Percentiles rank a stretch among this genome's conserved stretches.
phyloP scores from a whole-genome alignment of 148 eudicot species.

The Rhododendron molle region DNA sequence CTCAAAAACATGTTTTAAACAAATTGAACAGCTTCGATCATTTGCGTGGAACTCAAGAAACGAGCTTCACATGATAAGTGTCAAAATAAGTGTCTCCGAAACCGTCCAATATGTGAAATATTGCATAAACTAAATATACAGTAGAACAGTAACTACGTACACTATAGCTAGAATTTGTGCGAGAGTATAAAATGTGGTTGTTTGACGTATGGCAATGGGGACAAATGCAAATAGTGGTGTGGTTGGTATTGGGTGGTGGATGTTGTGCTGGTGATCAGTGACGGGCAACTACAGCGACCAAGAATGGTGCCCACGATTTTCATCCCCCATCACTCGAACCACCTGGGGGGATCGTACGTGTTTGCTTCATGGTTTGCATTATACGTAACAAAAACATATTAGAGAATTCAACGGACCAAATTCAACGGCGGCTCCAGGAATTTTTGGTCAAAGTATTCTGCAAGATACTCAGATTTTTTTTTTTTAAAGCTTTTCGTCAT shows the following conservation, averaged over 20 bases:
- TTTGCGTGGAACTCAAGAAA: too few relatives aligned
- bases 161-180: neutral
- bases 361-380: constrained; percentile 23
- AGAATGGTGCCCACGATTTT: neutral
- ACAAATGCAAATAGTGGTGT: constrained; percentile 1
- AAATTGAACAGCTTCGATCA: too few relatives aligned
- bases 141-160: neutral
- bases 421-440: too few relatives aligned
- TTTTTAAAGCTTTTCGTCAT: too few relatives aligned
- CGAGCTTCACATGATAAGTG: too few relatives aligned
- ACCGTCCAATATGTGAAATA: neutral
- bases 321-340: constrained; percentile 4
- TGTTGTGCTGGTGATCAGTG: constrained; percentile 4
- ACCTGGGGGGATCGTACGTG: constrained; percentile 13
- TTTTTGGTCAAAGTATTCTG: too few relatives aligned
- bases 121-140: too few relatives aligned
- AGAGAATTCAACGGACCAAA: too few relatives aligned
- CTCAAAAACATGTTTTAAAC: too few relatives aligned
- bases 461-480: too few relatives aligned
- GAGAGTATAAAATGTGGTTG: neutral
- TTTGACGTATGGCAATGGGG: neutral
- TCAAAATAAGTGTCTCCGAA: too few relatives aligned
- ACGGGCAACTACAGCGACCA: constrained; percentile 7
- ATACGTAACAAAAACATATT: too few relatives aligned
- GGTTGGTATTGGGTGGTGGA: neutral